A percentile compares a stretch with the other conserved stretches of the same genome.
These are phyloP conservation scores for Calonectria leucothoes DNA, from an alignment of 2,329 filamentous ascomycete genomes.

Conservation along the genomic window DNA sequence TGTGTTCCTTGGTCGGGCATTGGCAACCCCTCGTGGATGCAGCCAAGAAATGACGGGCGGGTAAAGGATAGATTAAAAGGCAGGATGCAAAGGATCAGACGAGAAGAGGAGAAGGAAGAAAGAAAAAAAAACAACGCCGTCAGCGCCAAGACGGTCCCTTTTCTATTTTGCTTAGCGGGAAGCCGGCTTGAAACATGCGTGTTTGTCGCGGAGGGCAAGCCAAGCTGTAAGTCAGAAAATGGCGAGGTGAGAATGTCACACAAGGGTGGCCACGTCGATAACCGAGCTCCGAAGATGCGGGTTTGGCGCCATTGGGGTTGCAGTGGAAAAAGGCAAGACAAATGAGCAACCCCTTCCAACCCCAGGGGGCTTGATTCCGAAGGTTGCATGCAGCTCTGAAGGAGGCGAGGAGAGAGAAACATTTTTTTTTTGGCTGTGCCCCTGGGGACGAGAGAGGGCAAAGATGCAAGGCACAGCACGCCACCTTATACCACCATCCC, in stretches of 20 bases:
- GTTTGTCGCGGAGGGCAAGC: background rate
- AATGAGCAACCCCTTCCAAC: too few relatives aligned
- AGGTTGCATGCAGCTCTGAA: background rate
- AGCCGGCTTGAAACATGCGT: background rate
- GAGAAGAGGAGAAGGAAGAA: background rate
- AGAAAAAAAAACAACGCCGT: background rate
- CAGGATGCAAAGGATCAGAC: too few relatives aligned
- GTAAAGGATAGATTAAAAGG: conserved; percentile 19
- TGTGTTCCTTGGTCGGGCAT: conserved; percentile 30
- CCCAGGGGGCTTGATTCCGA: conserved; percentile 37
- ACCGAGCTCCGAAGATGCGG: conserved; percentile 21
- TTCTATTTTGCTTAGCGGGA: background rate
- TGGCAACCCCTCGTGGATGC: background rate
- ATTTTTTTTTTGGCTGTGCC: background rate
- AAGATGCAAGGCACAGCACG: conserved; percentile 37
- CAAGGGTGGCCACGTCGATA: background rate
- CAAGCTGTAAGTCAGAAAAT: background rate
- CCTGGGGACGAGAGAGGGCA: conserved; percentile 6
- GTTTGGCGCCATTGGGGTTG: conserved; percentile 18
- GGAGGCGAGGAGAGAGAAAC: background rate
- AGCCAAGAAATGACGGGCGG: conserved; percentile 28
- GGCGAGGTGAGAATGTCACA: background rate
- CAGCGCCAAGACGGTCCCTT: background rate
- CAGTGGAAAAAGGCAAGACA: conserved; percentile 33
- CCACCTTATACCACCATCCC: conserved; percentile 29